These are phyloP conservation scores for Bromus sterilis DNA, from an alignment of 176 grass and related monocot genomes.

Conservation along the genomic window DNA sequence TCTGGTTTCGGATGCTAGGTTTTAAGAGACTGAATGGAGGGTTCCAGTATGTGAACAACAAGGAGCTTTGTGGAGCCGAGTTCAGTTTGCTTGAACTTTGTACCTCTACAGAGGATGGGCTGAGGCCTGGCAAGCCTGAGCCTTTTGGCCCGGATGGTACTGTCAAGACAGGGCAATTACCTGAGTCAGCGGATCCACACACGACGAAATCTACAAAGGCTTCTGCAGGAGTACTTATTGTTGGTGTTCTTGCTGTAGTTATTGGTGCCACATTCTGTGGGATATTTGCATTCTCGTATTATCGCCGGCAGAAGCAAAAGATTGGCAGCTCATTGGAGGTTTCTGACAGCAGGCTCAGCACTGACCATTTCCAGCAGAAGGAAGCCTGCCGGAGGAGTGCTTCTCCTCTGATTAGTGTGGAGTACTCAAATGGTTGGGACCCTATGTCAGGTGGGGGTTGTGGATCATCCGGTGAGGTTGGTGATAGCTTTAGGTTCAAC, in stretches of 20 bases:
- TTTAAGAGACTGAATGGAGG: slow-evolving; percentile 60
- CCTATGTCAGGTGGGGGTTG: slow-evolving; percentile 41
- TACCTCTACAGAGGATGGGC: slow-evolving; percentile 38
- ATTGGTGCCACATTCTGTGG: slow-evolving; percentile 40
- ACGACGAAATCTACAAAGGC: slow-evolving; percentile 26
- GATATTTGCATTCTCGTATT: slow-evolving; percentile 58
- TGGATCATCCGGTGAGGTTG: slow-evolving; percentile 60
- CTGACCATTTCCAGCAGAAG: slow-evolving; percentile 80
- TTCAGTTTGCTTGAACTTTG: slow-evolving; percentile 63
- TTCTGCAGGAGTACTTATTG: slow-evolving; percentile 37
- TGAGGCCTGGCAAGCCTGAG: slow-evolving; percentile 80
- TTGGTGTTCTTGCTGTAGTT: slow-evolving; percentile 44
- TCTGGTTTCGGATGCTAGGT: slow-evolving; percentile 34
- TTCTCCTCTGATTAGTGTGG: slow-evolving; percentile 75
- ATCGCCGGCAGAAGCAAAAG: slow-evolving; percentile 85
- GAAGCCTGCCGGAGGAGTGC: slow-evolving; percentile 64
- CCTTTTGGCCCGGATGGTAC: slow-evolving; percentile 59
- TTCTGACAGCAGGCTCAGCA: slow-evolving; percentile 87
- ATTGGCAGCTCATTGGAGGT: slow-evolving; percentile 90
- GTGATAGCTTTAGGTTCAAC: slow-evolving; percentile 81
- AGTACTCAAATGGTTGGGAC: slow-evolving; percentile 80
- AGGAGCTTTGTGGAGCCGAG: slow-evolving; percentile 68
- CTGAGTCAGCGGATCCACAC: slow-evolving; percentile 49
- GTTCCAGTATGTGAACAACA: slow-evolving; percentile 82
- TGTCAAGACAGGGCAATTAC: slow-evolving; percentile 60